These are phyloP conservation scores for Tulasnella sp. DNA, from an alignment of 768 basidiomycete genomes.

Conservation along the genomic window DNA sequence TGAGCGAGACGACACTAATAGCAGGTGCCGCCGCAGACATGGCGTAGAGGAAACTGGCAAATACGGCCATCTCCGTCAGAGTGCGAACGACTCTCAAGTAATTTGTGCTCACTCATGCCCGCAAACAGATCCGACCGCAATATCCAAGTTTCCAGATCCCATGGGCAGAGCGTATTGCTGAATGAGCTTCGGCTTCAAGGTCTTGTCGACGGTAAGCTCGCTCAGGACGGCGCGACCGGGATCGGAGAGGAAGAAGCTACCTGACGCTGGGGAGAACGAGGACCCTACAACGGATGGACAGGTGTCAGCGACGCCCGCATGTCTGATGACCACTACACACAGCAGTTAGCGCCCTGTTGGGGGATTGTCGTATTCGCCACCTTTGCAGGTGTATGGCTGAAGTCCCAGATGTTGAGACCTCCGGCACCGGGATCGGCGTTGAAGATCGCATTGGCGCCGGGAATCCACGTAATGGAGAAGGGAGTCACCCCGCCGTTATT, in stretches of 20 bases:
- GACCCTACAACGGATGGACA: not conserved
- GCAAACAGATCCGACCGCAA: not conserved
- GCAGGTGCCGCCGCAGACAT: not conserved
- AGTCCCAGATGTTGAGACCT: conserved; percentile 4
- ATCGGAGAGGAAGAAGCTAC: conserved; percentile 7
- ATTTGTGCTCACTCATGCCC: not conserved
- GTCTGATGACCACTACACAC: not conserved
- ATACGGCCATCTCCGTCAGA: not conserved
- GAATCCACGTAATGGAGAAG: conserved; percentile 7
- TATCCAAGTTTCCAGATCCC: not conserved
- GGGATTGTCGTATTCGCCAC: not conserved
- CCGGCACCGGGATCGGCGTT: not conserved
- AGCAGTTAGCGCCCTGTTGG: not conserved
- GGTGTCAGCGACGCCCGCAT: not conserved
- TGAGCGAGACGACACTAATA: not conserved
- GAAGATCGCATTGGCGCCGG: conserved; percentile 4
- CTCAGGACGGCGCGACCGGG: not conserved
- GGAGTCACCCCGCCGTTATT: not conserved
- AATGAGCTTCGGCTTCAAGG: not conserved
- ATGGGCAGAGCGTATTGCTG: not conserved
- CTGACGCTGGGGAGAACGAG: not conserved
- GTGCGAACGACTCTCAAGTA: not conserved
- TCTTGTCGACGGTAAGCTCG: not conserved
- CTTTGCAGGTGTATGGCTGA: not conserved
- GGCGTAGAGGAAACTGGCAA: not conserved